Percentiles rank a stretch among this genome's conserved stretches.
Conservation (phyloP, 208 protist species). For the Wallacemonas sp. region DNA sequence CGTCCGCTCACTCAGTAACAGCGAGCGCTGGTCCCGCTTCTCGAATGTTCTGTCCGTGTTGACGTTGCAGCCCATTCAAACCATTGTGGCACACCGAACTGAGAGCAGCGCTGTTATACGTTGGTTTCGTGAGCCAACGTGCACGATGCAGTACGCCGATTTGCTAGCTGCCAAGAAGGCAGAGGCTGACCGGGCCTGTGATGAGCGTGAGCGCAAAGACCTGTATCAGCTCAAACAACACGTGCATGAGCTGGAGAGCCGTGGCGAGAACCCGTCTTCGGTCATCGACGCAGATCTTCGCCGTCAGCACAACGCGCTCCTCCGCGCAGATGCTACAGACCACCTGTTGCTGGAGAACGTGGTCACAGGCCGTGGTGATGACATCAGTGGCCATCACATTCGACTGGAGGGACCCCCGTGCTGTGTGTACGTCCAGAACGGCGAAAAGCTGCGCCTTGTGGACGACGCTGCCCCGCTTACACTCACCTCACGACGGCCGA, state of each 20-base stretch:
- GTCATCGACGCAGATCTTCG: slow-evolving; percentile 50
- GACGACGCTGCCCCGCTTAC: neutral
- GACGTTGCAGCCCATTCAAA: slow-evolving; percentile 70
- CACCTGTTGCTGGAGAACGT: slow-evolving; percentile 75
- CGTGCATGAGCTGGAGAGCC: slow-evolving; percentile 75
- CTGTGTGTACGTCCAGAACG: slow-evolving; percentile 38
- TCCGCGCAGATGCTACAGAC: slow-evolving; percentile 68
- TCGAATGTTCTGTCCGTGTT: slow-evolving; percentile 80
- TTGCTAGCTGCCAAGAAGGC: slow-evolving; percentile 46
- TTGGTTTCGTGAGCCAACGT: slow-evolving; percentile 58
- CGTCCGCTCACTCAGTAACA: slow-evolving; percentile 77
- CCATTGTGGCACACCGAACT: slow-evolving; percentile 59
- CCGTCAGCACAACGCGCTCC: slow-evolving; percentile 68
- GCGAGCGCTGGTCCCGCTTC: slow-evolving; percentile 81
- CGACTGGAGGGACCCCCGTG: slow-evolving; percentile 39
- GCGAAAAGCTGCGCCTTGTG: slow-evolving; percentile 26
- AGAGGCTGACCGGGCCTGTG: slow-evolving; percentile 66
- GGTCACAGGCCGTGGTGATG: slow-evolving; percentile 38
- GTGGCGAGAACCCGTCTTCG: slow-evolving; percentile 27
- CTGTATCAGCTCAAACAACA: slow-evolving; percentile 81
- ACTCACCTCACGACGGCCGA: neutral
- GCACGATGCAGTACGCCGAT: slow-evolving; percentile 45
- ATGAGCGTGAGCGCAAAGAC: slow-evolving; percentile 79
- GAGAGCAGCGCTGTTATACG: slow-evolving; percentile 66
- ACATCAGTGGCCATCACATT: slow-evolving; percentile 63